A percentile compares a stretch with the other conserved stretches of the same genome.
Evolutionary conservation across 2,329 filamentous ascomycete species (phyloP).

Genomic region (Lizonia empirigonia): DNA sequence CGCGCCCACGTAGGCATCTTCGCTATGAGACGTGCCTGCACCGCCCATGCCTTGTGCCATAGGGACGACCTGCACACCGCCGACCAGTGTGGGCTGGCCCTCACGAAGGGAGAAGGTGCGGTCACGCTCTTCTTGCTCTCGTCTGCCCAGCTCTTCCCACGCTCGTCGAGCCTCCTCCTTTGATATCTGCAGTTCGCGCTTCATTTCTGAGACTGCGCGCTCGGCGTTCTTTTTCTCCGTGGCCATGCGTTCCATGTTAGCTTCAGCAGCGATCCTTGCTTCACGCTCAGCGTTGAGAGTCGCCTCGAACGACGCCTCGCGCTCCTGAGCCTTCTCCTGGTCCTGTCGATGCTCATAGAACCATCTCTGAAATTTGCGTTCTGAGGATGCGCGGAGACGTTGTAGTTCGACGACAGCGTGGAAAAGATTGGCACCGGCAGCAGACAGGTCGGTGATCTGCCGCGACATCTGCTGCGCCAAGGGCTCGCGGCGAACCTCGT

Average conservation of each 20-base stretch:
- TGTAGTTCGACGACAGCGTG: constrained; percentile 97
- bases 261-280: constrained; percentile 69
- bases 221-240: constrained; percentile 72
- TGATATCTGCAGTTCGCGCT: constrained; percentile 88
- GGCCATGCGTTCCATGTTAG: constrained; percentile 69
- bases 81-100: constrained; percentile 85
- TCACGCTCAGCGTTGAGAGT: constrained; percentile 76
- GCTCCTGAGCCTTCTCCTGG: constrained; percentile 82
- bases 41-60: constrained; percentile 72
- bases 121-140: constrained; percentile 92
- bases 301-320: constrained; percentile 78
- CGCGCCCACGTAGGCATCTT: constrained; percentile 39
- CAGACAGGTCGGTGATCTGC: constrained; percentile 96
- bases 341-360: constrained; percentile 94
- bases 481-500: constrained; percentile 81
- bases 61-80: constrained; percentile 92
- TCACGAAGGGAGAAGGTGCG: constrained; percentile 82
- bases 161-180: constrained; percentile 94
- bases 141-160: constrained; percentile 94
- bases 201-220: constrained; percentile 85
- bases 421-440: constrained; percentile 94
- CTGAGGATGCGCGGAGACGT: constrained; percentile 88
- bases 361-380: constrained; percentile 98
- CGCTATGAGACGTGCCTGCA: constrained; percentile 43
- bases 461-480: constrained; percentile 86